Evolutionary conservation across 2,329 filamentous ascomycete species (phyloP).

Genomic region (Colletotrichum brevisporum): DNA sequence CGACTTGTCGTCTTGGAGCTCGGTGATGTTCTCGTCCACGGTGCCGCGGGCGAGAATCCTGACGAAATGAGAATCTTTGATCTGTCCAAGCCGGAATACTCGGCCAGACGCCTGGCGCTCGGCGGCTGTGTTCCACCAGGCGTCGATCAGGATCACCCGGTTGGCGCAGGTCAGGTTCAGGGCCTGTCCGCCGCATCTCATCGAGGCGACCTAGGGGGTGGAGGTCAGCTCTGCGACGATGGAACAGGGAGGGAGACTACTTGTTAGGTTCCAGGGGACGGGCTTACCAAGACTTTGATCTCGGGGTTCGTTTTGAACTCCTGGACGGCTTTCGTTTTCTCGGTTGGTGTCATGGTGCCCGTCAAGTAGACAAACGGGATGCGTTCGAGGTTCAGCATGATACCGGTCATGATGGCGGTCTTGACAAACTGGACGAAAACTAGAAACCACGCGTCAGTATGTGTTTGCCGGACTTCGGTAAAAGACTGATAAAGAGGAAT

Average conservation of each 20-base stretch:
- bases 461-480: not conserved
- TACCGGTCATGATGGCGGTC: constrained; percentile 52
- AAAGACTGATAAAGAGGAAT: not conserved
- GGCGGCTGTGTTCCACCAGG: constrained; percentile 73
- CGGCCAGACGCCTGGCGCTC: constrained; percentile 76
- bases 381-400: constrained; percentile 48
- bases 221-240: not conserved
- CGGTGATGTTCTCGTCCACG: constrained; percentile 70
- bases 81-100: constrained; percentile 76
- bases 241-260: not conserved
- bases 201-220: constrained; percentile 50
- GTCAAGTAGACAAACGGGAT: constrained; percentile 56
- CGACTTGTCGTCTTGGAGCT: constrained; percentile 70
- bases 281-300: constrained; percentile 53
- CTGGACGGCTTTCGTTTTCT: constrained; percentile 42
- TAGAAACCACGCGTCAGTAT: constrained; percentile 29
- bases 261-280: not conserved
- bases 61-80: constrained; percentile 70
- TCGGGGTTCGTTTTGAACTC: constrained; percentile 42
- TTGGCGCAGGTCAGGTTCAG: constrained; percentile 62
- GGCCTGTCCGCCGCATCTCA: constrained; percentile 53
- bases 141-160: constrained; percentile 67
- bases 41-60: constrained; percentile 68
- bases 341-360: constrained; percentile 41
- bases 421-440: constrained; percentile 55